phyloP scores from a whole-genome alignment of 345 rosid genomes.

The Camelina neglecta region DNA sequence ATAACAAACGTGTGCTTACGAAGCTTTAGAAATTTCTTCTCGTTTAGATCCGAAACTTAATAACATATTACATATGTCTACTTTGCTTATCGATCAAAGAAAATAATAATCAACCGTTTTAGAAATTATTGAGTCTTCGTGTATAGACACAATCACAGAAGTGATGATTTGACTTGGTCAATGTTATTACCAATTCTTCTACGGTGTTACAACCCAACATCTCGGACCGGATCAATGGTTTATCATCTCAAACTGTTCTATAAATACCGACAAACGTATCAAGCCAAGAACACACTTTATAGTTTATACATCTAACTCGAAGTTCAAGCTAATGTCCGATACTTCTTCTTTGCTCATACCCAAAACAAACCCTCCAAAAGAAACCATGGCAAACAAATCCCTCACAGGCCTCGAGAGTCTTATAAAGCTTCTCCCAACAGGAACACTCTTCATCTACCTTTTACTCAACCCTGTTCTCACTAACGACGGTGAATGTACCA shows the following conservation, averaged over 20 bases:
- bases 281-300: conserved; percentile 35
- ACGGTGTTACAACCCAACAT: conserved; percentile 34
- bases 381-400: conserved; percentile 49
- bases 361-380: conserved; percentile 27
- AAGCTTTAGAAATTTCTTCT: conserved; percentile 6
- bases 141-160: conserved; percentile 1
- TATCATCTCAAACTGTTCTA: conserved; percentile 22
- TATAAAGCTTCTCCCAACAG: conserved; percentile 86
- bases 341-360: conserved; percentile 34
- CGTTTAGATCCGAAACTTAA: conserved; percentile 16
- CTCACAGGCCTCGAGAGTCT: conserved; percentile 68
- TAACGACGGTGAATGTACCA: conserved; percentile 68
- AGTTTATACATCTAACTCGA: conserved; percentile 16
- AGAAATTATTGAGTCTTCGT: conserved; percentile 22
- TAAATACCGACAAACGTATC: conserved; percentile 20
- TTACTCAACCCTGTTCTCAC: conserved; percentile 81
- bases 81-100: background rate
- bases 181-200: conserved; percentile 18
- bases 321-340: conserved; percentile 30
- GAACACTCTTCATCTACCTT: conserved; percentile 78
- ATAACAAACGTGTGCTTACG: background rate
- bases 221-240: conserved; percentile 42
- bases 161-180: conserved; percentile 32
- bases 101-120: conserved; percentile 16
- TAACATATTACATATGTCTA: conserved; percentile 1